Evolutionary conservation across 164 flowering plant species (phyloP).

Genomic region (Berberis thunbergii): DNA sequence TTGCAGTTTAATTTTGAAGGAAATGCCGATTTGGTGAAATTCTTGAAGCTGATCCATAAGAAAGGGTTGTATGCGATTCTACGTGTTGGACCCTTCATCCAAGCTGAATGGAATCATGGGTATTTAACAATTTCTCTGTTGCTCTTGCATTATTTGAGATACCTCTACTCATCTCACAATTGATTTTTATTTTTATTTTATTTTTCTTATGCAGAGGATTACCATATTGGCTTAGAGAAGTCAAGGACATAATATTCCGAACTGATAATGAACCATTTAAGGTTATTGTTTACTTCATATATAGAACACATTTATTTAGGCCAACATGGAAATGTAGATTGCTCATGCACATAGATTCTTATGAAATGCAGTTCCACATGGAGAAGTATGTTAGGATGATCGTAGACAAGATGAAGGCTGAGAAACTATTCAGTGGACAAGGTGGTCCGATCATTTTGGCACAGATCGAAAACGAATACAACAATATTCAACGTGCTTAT

Average conservation of each 20-base stretch:
- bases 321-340: not conserved
- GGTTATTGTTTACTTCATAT: conserved; percentile 19
- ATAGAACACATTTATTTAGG: not conserved
- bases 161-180: not conserved
- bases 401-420: conserved; percentile 31
- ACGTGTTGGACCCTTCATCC: conserved; percentile 50
- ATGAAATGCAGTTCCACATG: conserved; percentile 37
- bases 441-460: conserved; percentile 57
- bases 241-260: conserved; percentile 48
- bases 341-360: not conserved
- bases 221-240: conserved; percentile 75
- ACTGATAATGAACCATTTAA: conserved; percentile 51
- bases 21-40: conserved; percentile 38
- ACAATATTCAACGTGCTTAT: conserved; percentile 52
- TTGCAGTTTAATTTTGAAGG: conserved; percentile 44
- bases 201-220: conserved; percentile 43
- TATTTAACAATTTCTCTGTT: not conserved
- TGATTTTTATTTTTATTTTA: not conserved
- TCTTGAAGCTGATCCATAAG: conserved; percentile 32
- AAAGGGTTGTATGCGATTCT: conserved; percentile 36
- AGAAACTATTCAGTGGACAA: conserved; percentile 43
- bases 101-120: conserved; percentile 28
- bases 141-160: not conserved
- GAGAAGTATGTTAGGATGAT: conserved; percentile 30
- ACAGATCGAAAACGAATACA: conserved; percentile 94